Evolutionary conservation across 805 yeast species (phyloP).

Genomic region (Pichia ethanolica): DNA sequence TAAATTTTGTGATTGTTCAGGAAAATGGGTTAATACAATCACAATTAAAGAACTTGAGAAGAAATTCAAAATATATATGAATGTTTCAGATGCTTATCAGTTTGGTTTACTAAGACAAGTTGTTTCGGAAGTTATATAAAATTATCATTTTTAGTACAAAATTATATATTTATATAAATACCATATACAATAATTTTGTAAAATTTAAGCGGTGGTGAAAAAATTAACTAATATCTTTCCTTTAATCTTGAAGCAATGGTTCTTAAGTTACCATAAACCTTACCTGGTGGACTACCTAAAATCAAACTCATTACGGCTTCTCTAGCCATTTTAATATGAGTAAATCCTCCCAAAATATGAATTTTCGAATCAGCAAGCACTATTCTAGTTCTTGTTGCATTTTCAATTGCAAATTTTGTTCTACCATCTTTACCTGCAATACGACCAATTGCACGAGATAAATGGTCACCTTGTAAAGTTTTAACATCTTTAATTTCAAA

Average conservation of each 20-base stretch:
- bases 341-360: constrained; percentile 94
- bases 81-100: constrained; percentile 54
- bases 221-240: constrained; percentile 63
- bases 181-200: background rate
- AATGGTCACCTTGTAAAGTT: constrained; percentile 90
- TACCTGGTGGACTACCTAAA: constrained; percentile 97
- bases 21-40: constrained; percentile 64
- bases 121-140: constrained; percentile 18
- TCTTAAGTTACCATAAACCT: constrained; percentile 94
- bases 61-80: constrained; percentile 42
- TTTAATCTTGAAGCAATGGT: constrained; percentile 95
- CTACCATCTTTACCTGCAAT: constrained; percentile 99
- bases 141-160: background rate
- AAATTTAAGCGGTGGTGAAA: no score
- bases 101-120: constrained; percentile 44
- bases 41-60: constrained; percentile 36
- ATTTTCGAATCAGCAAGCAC: constrained; percentile 95
- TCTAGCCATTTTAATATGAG: constrained; percentile 97
- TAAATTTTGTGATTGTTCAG: constrained; percentile 80
- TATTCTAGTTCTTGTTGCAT: constrained; percentile 96
- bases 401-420: constrained; percentile 96
- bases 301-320: constrained; percentile 92
- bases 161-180: background rate
- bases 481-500: constrained; percentile 96
- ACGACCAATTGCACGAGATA: constrained; percentile 98